A percentile compares a stretch with the other conserved stretches of the same genome.
phyloP scores from a whole-genome alignment of 345 rosid species.

The Ailanthus altissimus region DNA sequence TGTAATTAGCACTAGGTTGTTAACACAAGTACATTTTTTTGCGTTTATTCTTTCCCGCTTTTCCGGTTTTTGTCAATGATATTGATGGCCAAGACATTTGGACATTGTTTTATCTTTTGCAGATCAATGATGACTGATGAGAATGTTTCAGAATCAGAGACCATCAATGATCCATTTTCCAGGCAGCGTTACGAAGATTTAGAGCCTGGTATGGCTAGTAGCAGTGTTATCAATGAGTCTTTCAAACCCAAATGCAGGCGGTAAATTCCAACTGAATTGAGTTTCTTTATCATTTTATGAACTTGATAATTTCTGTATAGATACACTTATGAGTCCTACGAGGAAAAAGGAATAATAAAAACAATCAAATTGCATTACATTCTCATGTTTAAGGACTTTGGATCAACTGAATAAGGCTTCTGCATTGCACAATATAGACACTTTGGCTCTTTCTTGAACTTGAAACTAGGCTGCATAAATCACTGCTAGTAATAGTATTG shows the following conservation, averaged over 20 bases:
- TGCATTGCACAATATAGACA: not conserved
- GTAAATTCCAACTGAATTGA: not conserved
- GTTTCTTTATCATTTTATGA: not conserved
- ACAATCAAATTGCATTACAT: not conserved
- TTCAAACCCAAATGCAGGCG: not conserved
- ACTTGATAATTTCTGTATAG: not conserved
- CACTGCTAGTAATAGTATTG: slow-evolving; percentile 13
- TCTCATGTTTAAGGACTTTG: slow-evolving; percentile 11
- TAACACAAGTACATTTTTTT: too few relatives aligned
- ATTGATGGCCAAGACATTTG: too few relatives aligned
- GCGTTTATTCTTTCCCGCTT: too few relatives aligned
- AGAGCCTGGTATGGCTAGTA: too few relatives aligned
- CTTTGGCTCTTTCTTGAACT: not conserved
- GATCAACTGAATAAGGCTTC: slow-evolving; percentile 19
- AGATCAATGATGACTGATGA: too few relatives aligned
- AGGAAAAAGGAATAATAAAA: not conserved
- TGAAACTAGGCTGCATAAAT: slow-evolving; percentile 13
- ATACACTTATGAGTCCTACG: not conserved
- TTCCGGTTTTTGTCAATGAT: too few relatives aligned
- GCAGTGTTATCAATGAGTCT: too few relatives aligned
- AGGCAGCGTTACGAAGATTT: too few relatives aligned
- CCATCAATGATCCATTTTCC: too few relatives aligned
- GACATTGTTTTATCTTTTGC: too few relatives aligned
- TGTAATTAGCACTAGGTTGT: too few relatives aligned
- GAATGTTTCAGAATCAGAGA: too few relatives aligned